phyloP scores from a whole-genome alignment of 2,329 filamentous ascomycete species.

The Beauveria bassiana region DNA sequence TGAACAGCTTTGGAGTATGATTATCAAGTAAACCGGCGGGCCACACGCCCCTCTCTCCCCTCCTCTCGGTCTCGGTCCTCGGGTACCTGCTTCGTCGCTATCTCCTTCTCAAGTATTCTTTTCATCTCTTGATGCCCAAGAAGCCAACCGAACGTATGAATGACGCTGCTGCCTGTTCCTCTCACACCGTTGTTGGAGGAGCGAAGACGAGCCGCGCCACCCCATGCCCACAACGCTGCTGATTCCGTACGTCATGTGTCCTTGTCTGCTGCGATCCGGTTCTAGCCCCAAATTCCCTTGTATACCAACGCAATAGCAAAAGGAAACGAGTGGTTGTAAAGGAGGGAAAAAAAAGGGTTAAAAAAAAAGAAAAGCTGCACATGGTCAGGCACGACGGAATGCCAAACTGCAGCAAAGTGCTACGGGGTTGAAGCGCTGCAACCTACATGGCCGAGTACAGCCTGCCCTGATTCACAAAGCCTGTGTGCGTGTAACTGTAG shows the following conservation, averaged over 20 bases:
- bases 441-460: constrained; percentile 2
- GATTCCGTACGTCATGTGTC: constrained; percentile 8
- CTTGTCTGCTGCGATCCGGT: constrained; percentile 5
- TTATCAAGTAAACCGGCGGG: neutral
- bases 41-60: neutral
- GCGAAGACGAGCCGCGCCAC: neutral
- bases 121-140: neutral
- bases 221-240: constrained; percentile 3
- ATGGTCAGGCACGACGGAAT: neutral
- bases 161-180: neutral
- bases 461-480: neutral
- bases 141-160: neutral
- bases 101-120: no score
- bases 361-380: neutral
- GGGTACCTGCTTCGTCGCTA: constrained; percentile 1
- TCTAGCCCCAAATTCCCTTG: neutral
- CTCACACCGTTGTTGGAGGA: neutral
- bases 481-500: neutral
- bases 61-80: neutral
- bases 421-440: neutral
- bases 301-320: neutral
- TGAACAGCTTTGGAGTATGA: neutral
- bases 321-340: neutral
- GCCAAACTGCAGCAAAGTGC: neutral
- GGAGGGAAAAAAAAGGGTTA: neutral